Conservation (phyloP, 1,284 basidiomycete species). For the Pterulicium gracile region DNA sequence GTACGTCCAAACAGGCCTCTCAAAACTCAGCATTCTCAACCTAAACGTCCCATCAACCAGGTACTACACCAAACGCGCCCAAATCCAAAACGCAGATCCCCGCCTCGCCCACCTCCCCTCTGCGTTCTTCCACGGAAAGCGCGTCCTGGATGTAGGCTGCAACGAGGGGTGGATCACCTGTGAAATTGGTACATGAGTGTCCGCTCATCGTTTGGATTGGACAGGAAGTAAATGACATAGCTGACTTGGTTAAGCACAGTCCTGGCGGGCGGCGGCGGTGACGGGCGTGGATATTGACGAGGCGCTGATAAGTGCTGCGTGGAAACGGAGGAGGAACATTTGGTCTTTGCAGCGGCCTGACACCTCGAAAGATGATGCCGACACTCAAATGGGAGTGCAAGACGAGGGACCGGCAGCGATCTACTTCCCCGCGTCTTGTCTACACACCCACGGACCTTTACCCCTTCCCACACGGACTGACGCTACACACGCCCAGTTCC, state of each 20-base stretch:
- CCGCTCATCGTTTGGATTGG: background rate
- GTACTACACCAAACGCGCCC: slow-evolving; percentile 65
- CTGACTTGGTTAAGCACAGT: slow-evolving; percentile 38
- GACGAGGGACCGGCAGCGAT: slow-evolving; percentile 10
- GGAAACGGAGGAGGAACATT: slow-evolving; percentile 51
- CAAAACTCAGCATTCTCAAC: slow-evolving; percentile 1
- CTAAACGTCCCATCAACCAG: slow-evolving; percentile 20
- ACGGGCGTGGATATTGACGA: slow-evolving; percentile 77
- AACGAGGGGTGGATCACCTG: slow-evolving; percentile 78
- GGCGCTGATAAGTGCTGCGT: slow-evolving; percentile 55
- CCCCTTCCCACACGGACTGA: slow-evolving; percentile 42
- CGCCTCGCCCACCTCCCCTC: slow-evolving; percentile 49
- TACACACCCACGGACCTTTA: slow-evolving; percentile 62
- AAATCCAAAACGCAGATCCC: slow-evolving; percentile 32
- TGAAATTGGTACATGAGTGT: slow-evolving; percentile 51
- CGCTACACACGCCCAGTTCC: slow-evolving; percentile 36
- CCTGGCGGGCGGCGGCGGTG: slow-evolving; percentile 45
- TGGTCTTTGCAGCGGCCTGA: slow-evolving; percentile 61
- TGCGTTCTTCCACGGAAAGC: slow-evolving; percentile 38
- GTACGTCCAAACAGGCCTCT: slow-evolving; percentile 19
- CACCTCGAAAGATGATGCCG: slow-evolving; percentile 1
- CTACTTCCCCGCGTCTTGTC: slow-evolving; percentile 67
- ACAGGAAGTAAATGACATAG: background rate
- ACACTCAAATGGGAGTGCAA: background rate
- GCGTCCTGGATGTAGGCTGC: slow-evolving; percentile 72